Evolutionary conservation across 495 filamentous ascomycete species (phyloP), one percentile per base, ranked within the genome.

Genomic region (Pseudomonodictys pantanalensis): DNA sequence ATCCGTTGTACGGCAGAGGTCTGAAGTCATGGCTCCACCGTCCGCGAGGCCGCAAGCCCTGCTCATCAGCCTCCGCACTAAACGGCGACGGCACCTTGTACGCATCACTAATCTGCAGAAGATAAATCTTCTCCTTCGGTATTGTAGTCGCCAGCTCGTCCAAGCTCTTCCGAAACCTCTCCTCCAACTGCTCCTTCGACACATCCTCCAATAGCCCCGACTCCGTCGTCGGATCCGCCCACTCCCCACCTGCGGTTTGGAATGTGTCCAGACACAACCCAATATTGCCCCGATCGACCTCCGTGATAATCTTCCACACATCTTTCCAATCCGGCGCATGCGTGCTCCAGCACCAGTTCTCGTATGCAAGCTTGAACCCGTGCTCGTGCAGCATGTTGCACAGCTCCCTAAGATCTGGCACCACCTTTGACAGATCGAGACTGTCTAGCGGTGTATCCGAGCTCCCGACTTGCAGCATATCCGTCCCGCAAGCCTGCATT

Each of bases 291-390:
- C 83, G 69, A 64, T 87, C 73, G 2, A 84, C 83, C 10, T 72
- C 76, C 43, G 78, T 60, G 4, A 88, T 82, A 23, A 92, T 86
- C 1, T 82, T 74, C 83, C 84, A 90, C 11, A 85, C 83, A 24
- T 81, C 76, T 52, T 76, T 78, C 88, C 88, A 92, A 6, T 70
- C 77, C 4, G 83, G 83, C 0, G 87, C 87, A 26, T 83, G 80
- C 0, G 86, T 85, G 0, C 86, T 84, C 90, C 89, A 92, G 72
- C 87, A 90, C 87, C 89, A 91, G 61, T 91, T 91, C 69, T 92
- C 88, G 58, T 91, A 92, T 0, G 87, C 88, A 10, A 92, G 70
- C 8, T 82, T 75, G 61, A 81, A 80, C 0, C 77, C 74, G 23
- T 79, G 74, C 22, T 73, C 62, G 2, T 81, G 78, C 1, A 88